These are phyloP conservation scores for Apium graveolens DNA, from an alignment of 129 eudicot genomes.

Conservation along the genomic window DNA sequence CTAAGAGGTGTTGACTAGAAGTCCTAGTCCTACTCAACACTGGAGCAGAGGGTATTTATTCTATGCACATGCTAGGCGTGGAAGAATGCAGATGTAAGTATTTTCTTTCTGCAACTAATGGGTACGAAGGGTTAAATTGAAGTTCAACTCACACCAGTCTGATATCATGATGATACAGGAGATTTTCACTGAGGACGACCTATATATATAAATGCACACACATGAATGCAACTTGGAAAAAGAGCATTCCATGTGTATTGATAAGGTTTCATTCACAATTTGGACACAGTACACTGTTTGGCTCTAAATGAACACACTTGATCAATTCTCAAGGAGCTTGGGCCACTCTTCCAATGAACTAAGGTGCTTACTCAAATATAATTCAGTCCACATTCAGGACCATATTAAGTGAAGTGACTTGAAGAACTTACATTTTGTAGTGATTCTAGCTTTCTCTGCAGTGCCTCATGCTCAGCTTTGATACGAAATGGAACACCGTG, in stretches of 20 bases:
- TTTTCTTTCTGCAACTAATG: neutral
- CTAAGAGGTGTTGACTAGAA: neutral
- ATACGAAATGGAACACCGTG: conserved; percentile 98
- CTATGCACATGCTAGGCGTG: neutral
- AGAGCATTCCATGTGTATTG: neutral
- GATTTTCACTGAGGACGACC: neutral
- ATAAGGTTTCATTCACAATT: neutral
- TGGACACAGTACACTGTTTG: neutral
- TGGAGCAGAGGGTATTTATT: neutral
- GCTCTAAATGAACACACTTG: neutral
- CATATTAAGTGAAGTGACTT: conserved; percentile 2
- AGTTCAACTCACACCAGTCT: neutral
- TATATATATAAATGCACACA: neutral
- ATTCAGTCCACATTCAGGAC: neutral
- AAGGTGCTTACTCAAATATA: neutral
- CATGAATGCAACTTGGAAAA: neutral
- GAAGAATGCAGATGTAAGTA: neutral
- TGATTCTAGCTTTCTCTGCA: conserved; percentile 91
- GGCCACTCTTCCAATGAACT: neutral
- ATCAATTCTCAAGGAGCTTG: neutral
- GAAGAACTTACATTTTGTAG: conserved; percentile 67
- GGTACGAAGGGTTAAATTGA: neutral
- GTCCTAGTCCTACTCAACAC: too few species aligned
- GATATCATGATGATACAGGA: neutral
- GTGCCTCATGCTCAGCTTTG: conserved; percentile 94